These are phyloP conservation scores for Zygoascus ofunaensis DNA, from an alignment of 805 yeast genomes.

Conservation along the genomic window DNA sequence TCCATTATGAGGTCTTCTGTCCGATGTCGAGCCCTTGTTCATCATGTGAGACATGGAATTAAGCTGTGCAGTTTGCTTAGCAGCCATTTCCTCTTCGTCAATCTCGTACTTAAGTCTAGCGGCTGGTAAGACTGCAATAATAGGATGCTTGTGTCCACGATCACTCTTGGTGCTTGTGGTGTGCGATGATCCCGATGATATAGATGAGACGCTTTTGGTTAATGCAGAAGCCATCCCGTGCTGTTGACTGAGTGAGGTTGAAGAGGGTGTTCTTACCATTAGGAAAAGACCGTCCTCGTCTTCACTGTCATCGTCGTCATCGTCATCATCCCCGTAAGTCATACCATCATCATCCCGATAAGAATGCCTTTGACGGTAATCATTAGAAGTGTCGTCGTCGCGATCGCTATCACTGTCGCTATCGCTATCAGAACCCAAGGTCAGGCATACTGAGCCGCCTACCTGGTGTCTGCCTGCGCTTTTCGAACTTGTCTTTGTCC, in stretches of 20 bases:
- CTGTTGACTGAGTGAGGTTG: slow-evolving; percentile 23
- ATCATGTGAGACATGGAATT: slow-evolving; percentile 38
- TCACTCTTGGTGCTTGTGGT: not conserved
- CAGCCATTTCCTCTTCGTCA: slow-evolving; percentile 49
- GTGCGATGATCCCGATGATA: not conserved
- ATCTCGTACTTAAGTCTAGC: slow-evolving; percentile 74
- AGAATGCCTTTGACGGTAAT: slow-evolving; percentile 14
- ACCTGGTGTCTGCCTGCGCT: not conserved
- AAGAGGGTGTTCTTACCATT: slow-evolving; percentile 37
- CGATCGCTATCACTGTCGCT: slow-evolving; percentile 10
- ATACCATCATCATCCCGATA: slow-evolving; percentile 24
- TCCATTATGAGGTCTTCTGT: slow-evolving; percentile 11
- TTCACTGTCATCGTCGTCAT: slow-evolving; percentile 39
- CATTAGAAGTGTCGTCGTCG: slow-evolving; percentile 23
- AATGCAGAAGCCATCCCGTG: slow-evolving; percentile 2
- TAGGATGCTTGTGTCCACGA: slow-evolving; percentile 30
- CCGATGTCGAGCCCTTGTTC: slow-evolving; percentile 54
- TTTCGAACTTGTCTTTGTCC: not conserved
- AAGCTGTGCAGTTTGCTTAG: slow-evolving; percentile 27
- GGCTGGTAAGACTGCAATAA: slow-evolving; percentile 76
- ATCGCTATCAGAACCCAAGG: slow-evolving; percentile 1
- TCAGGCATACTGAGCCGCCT: not conserved
- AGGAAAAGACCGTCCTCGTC: slow-evolving; percentile 65
- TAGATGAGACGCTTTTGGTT: not conserved
- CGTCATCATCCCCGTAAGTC: slow-evolving; percentile 16